Evolutionary conservation across 2,329 filamentous ascomycete genomes (phyloP), one percentile per base, ranked within the genome.

Genomic region (Fusarium decemcellulare): DNA sequence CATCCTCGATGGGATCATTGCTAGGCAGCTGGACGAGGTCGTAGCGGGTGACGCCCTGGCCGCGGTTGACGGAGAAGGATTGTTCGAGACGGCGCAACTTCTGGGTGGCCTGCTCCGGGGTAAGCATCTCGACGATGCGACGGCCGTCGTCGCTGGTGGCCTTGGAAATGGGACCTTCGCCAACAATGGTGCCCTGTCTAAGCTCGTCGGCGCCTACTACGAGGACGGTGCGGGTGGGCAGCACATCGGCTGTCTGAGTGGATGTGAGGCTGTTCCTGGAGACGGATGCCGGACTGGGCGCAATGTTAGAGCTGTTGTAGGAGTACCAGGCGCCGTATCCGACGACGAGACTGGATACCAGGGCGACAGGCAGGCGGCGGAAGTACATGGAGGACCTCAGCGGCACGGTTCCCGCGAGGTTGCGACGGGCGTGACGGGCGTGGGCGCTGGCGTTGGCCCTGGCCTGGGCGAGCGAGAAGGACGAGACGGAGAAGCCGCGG

Each of bases 1-100:
- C 97, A 76, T 99, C 96, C 82, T 99, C 96, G 63, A 99, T 99
- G 0, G 96, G 96, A 74, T 97, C 93, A 79, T 99, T 99, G 84
- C 94, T 97, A 10, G 95, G 93, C 65, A 98, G 88, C 80, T 99
- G 96, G 27, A 96, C 94, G 9, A 98, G 85, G 80, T 99, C 96
- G 77, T 99, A 99, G 71, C 96, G 90, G 68, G 97, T 91, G 40
- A 99, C 95, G 39, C 96, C 96, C 78, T 93, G 89, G 14, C 96
- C 97, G 55, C 96, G 87, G 63, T 94, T 94, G 42, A 99, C 93
- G 10, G 94, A 84, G 81, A 95, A 98, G 32, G 95, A 98, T 82
- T 97, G 91, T 81, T 99, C 94, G 76, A 93, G 93, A 78, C 92
- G 91, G 72, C 96, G 88, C 75, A 99, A 83, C 83, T 95, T 97